These are phyloP conservation scores for Coemansia asiatica DNA, from an alignment of 192 early-diverging fungal genomes.

Conservation along the genomic window DNA sequence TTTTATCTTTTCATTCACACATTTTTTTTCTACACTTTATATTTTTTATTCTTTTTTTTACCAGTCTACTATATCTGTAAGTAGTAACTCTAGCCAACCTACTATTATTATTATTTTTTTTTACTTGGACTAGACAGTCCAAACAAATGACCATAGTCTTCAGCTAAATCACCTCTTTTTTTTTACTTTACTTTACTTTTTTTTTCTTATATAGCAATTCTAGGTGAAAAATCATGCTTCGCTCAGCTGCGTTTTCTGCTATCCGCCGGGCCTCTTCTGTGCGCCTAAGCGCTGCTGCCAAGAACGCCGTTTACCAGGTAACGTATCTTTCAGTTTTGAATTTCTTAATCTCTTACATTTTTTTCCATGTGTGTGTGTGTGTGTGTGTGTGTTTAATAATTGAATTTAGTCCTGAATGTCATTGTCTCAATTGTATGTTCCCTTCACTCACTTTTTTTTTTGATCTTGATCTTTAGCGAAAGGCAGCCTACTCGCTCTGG, in stretches of 20 bases:
- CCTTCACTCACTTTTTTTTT: neutral
- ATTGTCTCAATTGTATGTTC: neutral
- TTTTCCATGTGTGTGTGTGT: neutral
- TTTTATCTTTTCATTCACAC: neutral
- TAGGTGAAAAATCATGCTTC: conserved; percentile 25
- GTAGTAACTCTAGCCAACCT: too few relatives aligned
- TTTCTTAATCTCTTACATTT: neutral
- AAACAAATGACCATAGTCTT: too few relatives aligned
- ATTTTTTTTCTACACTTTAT: neutral
- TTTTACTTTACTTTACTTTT: neutral
- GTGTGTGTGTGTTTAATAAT: too few relatives aligned
- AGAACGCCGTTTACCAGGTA: conserved; percentile 41
- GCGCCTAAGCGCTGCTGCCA: conserved; percentile 11
- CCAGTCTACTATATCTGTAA: too few relatives aligned
- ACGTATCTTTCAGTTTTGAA: neutral
- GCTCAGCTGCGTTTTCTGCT: conserved; percentile 31
- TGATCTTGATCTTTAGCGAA: neutral
- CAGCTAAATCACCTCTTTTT: too few relatives aligned
- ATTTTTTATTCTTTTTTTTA: too few relatives aligned
- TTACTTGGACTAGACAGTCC: too few relatives aligned
- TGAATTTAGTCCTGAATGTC: too few relatives aligned
- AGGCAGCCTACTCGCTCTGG: conserved; percentile 18
- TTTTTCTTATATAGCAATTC: neutral
- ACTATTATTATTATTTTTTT: too few relatives aligned
- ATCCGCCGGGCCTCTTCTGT: conserved; percentile 24